Percentiles rank a stretch among this genome's conserved stretches.
Conservation (phyloP, 495 filamentous ascomycete genomes). For the Astrothelium macrocarpum region DNA sequence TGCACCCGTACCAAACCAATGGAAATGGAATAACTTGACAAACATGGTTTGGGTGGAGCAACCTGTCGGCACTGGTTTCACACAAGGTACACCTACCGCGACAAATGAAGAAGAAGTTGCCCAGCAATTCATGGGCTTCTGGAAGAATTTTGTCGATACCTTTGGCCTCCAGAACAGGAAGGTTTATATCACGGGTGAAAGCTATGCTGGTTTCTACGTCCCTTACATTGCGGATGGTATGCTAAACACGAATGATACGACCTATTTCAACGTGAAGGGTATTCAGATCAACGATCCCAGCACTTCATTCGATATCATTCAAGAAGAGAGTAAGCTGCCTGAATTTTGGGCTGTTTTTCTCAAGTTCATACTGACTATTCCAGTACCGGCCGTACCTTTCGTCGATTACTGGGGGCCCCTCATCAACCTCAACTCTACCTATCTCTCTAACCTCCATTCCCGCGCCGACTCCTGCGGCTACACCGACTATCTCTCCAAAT, state of each 20-base stretch:
- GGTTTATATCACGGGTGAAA: constrained; percentile 54
- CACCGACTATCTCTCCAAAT: constrained; percentile 48
- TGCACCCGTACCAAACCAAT: constrained; percentile 20
- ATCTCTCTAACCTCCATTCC: constrained; percentile 47
- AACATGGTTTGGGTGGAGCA: constrained; percentile 30
- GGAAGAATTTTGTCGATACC: constrained; percentile 51
- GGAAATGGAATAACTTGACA: constrained; percentile 22
- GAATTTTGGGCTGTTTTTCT: too few species aligned
- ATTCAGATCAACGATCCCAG: constrained; percentile 63
- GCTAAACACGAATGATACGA: constrained; percentile 56
- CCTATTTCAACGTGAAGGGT: constrained; percentile 57
- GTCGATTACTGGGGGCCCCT: constrained; percentile 52
- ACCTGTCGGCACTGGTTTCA: constrained; percentile 37
- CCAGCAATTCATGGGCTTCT: constrained; percentile 52
- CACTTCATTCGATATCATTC: constrained; percentile 42
- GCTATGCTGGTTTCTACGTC: constrained; percentile 64
- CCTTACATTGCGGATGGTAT: constrained; percentile 72
- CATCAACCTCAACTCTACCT: constrained; percentile 58
- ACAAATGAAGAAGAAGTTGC: constrained; percentile 47
- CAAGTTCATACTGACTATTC: constrained; percentile 16
- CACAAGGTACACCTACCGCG: constrained; percentile 45
- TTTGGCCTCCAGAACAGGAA: constrained; percentile 53
- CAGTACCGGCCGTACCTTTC: constrained; percentile 52
- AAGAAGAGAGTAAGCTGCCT: constrained; percentile 33
- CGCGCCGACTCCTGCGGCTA: constrained; percentile 55